Evolutionary conservation across 1,139 yeast species (phyloP).

Genomic region (Zygoascus hellenicus): DNA sequence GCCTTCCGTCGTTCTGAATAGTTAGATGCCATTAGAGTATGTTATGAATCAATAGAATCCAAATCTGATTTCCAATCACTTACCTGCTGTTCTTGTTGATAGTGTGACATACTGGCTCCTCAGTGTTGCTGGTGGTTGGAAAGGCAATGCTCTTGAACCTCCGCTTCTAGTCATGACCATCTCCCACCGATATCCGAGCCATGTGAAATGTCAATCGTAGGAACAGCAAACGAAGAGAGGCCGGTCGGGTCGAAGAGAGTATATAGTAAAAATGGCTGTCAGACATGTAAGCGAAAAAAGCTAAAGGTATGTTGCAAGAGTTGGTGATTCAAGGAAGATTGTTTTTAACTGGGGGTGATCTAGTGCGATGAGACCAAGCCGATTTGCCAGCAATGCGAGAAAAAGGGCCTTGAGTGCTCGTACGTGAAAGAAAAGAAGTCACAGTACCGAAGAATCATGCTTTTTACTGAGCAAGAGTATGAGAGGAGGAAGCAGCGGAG

Average conservation of each 20-base stretch:
- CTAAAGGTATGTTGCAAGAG: constrained; percentile 41
- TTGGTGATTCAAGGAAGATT: no score
- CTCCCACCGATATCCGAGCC: no score
- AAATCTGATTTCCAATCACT: constrained; percentile 9
- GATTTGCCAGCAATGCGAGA: constrained; percentile 51
- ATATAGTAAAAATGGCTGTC: constrained; percentile 58
- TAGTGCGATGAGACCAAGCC: constrained; percentile 58
- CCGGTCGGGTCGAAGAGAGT: constrained; percentile 3
- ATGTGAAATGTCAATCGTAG: no score
- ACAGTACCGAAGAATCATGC: constrained; percentile 2
- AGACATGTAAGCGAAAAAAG: constrained; percentile 57
- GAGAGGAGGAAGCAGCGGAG: constrained; percentile 1
- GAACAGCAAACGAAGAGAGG: no score
- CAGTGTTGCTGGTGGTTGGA: neutral
- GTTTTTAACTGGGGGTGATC: no score
- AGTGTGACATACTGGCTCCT: constrained; percentile 12
- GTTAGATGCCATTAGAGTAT: neutral
- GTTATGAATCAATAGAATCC: neutral
- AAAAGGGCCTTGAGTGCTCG: constrained; percentile 45
- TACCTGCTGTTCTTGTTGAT: constrained; percentile 28
- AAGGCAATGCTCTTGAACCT: no score
- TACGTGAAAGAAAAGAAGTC: constrained; percentile 28
- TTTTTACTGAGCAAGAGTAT: constrained; percentile 4
- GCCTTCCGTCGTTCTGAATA: constrained; percentile 52
- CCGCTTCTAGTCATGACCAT: neutral